phyloP scores from a whole-genome alignment of 805 yeast species.

The Tetrapisispora phaffii region DNA sequence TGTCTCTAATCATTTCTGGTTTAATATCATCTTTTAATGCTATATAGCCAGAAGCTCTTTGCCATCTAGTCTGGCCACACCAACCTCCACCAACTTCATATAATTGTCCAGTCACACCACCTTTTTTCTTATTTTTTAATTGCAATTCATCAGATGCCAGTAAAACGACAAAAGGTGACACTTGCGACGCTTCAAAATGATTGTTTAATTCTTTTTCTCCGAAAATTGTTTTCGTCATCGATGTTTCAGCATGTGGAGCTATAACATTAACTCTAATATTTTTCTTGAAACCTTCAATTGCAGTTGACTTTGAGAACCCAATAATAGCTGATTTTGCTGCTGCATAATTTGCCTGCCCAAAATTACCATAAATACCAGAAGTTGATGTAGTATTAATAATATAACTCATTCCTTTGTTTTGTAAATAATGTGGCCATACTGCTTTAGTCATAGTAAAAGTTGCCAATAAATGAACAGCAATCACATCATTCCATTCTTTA shows the following conservation, averaged over 20 bases:
- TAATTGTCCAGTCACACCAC: conserved; percentile 59
- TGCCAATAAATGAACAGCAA: conserved; percentile 74
- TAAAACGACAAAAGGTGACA: conserved; percentile 80
- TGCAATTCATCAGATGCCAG: conserved; percentile 67
- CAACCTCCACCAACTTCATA: conserved; percentile 96
- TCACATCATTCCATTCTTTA: conserved; percentile 71
- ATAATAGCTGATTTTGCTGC: conserved; percentile 86
- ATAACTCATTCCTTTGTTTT: conserved; percentile 63
- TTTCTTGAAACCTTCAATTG: conserved; percentile 78
- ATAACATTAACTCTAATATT: conserved; percentile 70
- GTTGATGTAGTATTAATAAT: conserved; percentile 88
- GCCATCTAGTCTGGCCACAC: conserved; percentile 93
- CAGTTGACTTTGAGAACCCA: conserved; percentile 77
- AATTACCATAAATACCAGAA: conserved; percentile 94
- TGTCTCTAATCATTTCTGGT: conserved; percentile 62
- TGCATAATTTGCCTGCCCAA: conserved; percentile 94
- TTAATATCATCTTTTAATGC: conserved; percentile 36
- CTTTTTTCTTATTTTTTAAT: conserved; percentile 7
- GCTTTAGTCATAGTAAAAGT: conserved; percentile 74
- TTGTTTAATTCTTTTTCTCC: conserved; percentile 62
- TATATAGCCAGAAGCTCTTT: conserved; percentile 79
- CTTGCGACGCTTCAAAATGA: conserved; percentile 76
- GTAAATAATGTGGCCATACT: conserved; percentile 82
- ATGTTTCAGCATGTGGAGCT: conserved; percentile 98
- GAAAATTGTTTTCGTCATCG: conserved; percentile 88